Evolutionary conservation across 345 rosid species (phyloP), one percentile per base, ranked within the genome.

Genomic region (Lumnitzera racemosa): DNA sequence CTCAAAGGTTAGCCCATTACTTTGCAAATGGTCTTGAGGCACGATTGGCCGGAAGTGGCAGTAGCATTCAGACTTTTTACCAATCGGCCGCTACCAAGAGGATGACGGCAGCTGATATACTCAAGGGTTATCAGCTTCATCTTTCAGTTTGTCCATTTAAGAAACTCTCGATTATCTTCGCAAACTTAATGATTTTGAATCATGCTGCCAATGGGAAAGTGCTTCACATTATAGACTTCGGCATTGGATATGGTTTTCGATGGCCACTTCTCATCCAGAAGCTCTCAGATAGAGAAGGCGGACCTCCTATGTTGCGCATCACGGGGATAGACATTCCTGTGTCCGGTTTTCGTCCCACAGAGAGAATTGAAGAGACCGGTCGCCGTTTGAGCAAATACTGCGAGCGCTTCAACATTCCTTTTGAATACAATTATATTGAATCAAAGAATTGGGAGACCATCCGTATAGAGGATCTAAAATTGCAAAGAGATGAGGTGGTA

Each of bases 301-400:
- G 95, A 10, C 87, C 87, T 16, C 78, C 84, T 46, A 81, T 80
- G 64, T 78, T 92, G 16, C 80, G 96, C 47, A 79, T 94, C 17
- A 94, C 97, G 0, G 99, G 97, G 46, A 83, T 94, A 46, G 99
- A 94, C 67, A 58, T 86, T 61, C 97, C 99, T 16, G 85, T 78
- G 17, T 69, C 75, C 8, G 96, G 99, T 51, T 71, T 86, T 62
- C 79, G 86, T 16, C 97, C 95, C 7, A 64, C 83, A 10, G 88
- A 86, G 63, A 75, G 78, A 55, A 75, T 86, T 31, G 81, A 80
- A 57, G 95, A 83, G 68, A 86, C 95, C 1, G 95, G 99, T 36
- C 74, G 76, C 15, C 85, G 86, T 41, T 68, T 90, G 25, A 75
- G 73, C 14, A 77, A 66, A 29, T 90, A 88, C 65, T 94, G 99